Evolutionary conservation across 2,329 filamentous ascomycete species (phyloP).

Genomic region (Helminthosporium solani): DNA sequence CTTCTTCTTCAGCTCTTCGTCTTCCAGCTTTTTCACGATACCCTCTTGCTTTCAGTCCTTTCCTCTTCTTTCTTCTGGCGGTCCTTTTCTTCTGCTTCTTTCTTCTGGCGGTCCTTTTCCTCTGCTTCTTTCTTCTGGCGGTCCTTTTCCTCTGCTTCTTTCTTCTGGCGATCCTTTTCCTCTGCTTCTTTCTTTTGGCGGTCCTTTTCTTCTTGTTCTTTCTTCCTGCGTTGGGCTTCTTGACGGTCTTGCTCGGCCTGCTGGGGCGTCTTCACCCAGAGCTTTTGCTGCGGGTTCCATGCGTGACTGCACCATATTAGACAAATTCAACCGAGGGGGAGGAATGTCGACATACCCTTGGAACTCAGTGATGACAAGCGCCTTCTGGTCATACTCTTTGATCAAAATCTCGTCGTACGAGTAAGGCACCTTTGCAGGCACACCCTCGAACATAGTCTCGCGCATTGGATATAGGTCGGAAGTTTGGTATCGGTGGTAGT

Average conservation of each 20-base stretch:
- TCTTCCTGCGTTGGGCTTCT: slow-evolving; percentile 14
- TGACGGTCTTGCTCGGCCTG: slow-evolving; percentile 18
- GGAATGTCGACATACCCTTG: slow-evolving; percentile 53
- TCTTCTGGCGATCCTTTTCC: slow-evolving; percentile 14
- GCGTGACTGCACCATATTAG: slow-evolving; percentile 52
- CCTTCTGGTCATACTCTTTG: slow-evolving; percentile 65
- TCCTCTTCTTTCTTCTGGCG: slow-evolving; percentile 7
- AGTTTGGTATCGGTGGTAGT: slow-evolving; percentile 69
- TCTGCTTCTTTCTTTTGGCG: slow-evolving; percentile 7
- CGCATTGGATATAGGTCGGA: slow-evolving; percentile 76
- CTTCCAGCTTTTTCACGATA: slow-evolving; percentile 10
- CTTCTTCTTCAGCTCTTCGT: slow-evolving; percentile 14
- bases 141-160: slow-evolving; percentile 13
- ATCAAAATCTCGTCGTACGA: slow-evolving; percentile 65
- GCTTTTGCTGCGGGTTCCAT: slow-evolving; percentile 59
- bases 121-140: slow-evolving; percentile 7
- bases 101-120: slow-evolving; percentile 14
- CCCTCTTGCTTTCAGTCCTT: slow-evolving; percentile 1
- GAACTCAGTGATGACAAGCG: slow-evolving; percentile 61
- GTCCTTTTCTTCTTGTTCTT: slow-evolving; percentile 13
- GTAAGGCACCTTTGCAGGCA: slow-evolving; percentile 68
- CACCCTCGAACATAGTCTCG: slow-evolving; percentile 72
- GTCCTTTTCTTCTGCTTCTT: slow-evolving; percentile 13
- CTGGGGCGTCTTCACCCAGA: slow-evolving; percentile 55
- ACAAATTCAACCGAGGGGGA: not conserved